A percentile compares a stretch with the other conserved stretches of the same genome.
phyloP scores from a whole-genome alignment of 306 rosid species.

The Herpetospermum pedunculosum region DNA sequence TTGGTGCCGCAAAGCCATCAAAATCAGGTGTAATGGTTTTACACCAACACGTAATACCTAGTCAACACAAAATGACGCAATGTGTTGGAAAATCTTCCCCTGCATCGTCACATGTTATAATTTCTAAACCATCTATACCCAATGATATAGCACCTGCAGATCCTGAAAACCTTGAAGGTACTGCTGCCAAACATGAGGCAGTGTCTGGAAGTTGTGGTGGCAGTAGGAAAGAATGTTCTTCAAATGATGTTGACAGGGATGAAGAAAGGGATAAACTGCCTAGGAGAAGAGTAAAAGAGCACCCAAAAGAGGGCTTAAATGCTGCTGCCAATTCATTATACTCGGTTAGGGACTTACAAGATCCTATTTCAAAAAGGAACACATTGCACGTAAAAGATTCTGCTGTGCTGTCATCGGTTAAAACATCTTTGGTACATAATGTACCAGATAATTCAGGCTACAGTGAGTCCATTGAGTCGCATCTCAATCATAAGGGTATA shows the following conservation, averaged over 20 bases:
- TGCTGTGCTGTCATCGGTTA: slow-evolving; percentile 33
- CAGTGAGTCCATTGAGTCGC: slow-evolving; percentile 34
- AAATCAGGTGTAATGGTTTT: slow-evolving; percentile 28
- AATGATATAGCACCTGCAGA: slow-evolving; percentile 37
- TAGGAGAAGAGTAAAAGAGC: slow-evolving; percentile 54
- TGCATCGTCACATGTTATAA: slow-evolving; percentile 26
- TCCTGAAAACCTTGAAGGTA: slow-evolving; percentile 25
- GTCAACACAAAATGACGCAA: slow-evolving; percentile 29
- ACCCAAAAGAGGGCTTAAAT: slow-evolving; percentile 36
- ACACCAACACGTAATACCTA: slow-evolving; percentile 18
- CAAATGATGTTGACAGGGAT: slow-evolving; percentile 34
- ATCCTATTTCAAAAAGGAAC: slow-evolving; percentile 44
- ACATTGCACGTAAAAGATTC: slow-evolving; percentile 44
- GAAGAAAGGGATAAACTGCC: slow-evolving; percentile 35
- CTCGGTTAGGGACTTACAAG: slow-evolving; percentile 48
- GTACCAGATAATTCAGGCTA: slow-evolving; percentile 27
- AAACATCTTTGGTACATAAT: slow-evolving; percentile 30
- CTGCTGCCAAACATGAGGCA: slow-evolving; percentile 34
- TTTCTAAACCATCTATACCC: slow-evolving; percentile 30
- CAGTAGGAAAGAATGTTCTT: slow-evolving; percentile 39
- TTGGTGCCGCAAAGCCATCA: slow-evolving; percentile 45
- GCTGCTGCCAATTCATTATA: slow-evolving; percentile 33
- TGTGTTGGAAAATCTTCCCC: slow-evolving; percentile 44
- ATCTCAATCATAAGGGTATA: slow-evolving; percentile 40
- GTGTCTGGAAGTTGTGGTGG: slow-evolving; percentile 32